These are phyloP conservation scores for Pyrenochaeta sp. DNA, from an alignment of 2,329 filamentous ascomycete species.

Conservation along the genomic window DNA sequence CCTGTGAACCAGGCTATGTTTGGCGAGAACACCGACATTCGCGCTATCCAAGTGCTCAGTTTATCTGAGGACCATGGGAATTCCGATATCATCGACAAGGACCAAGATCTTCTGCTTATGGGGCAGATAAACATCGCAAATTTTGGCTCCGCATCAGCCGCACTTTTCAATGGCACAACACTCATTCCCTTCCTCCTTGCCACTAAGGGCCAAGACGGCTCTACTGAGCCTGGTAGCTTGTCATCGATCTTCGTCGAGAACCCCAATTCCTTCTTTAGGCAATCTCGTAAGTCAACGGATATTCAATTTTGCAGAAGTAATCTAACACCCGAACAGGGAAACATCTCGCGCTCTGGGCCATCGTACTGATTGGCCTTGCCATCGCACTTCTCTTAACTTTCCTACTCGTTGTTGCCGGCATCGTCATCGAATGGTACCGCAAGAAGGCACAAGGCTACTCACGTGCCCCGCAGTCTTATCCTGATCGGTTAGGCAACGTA, in stretches of 20 bases:
- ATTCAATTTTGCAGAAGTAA: neutral
- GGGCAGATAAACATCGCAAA: slow-evolving; percentile 78
- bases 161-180: slow-evolving; percentile 82
- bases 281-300: slow-evolving; percentile 62
- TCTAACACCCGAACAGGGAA: slow-evolving; percentile 50
- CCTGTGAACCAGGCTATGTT: slow-evolving; percentile 67
- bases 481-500: slow-evolving; percentile 58
- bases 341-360: slow-evolving; percentile 75
- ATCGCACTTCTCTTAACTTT: slow-evolving; percentile 81
- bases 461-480: slow-evolving; percentile 71
- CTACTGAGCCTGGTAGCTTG: slow-evolving; percentile 72
- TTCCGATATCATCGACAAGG: slow-evolving; percentile 69
- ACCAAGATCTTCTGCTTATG: slow-evolving; percentile 82
- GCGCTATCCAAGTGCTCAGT: slow-evolving; percentile 82
- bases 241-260: slow-evolving; percentile 85
- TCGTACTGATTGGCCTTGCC: slow-evolving; percentile 82
- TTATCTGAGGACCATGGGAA: slow-evolving; percentile 73
- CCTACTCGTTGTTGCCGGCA: slow-evolving; percentile 77
- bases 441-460: slow-evolving; percentile 82
- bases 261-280: slow-evolving; percentile 74
- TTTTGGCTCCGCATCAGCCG: slow-evolving; percentile 85
- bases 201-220: slow-evolving; percentile 64
- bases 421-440: slow-evolving; percentile 77
- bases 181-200: slow-evolving; percentile 84
- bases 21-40: slow-evolving; percentile 71